Percentiles rank a stretch among this genome's conserved stretches.
These are phyloP conservation scores for Furcasterigmium sp. DNA, from an alignment of 2,329 filamentous ascomycete species.

Conservation along the genomic window DNA sequence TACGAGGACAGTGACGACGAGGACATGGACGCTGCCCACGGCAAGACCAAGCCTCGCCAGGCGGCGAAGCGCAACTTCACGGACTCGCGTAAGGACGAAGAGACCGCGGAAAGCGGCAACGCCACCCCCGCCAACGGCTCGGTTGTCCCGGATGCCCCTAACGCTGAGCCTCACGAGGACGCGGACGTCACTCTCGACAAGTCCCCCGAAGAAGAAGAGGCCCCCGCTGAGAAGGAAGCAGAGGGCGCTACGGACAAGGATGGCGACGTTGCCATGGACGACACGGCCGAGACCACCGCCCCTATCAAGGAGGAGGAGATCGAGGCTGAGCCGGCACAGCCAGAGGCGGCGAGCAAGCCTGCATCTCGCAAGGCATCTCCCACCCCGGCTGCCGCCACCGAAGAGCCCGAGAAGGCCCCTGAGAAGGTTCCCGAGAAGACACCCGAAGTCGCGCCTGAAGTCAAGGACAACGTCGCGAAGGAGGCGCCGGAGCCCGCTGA, in stretches of 20 bases:
- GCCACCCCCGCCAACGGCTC: slow-evolving; percentile 29
- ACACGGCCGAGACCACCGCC: too few relatives aligned
- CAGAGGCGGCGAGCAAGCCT: slow-evolving; percentile 18
- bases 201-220: slow-evolving; percentile 10
- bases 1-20: slow-evolving; percentile 88
- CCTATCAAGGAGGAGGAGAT: slow-evolving; percentile 36
- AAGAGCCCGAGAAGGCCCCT: slow-evolving; percentile 11
- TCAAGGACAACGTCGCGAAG: background rate
- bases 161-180: slow-evolving; percentile 15
- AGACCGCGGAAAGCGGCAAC: slow-evolving; percentile 29
- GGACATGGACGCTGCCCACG: slow-evolving; percentile 68
- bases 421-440: background rate
- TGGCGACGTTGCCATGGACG: slow-evolving; percentile 35
- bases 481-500: slow-evolving; percentile 10
- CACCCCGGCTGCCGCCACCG: slow-evolving; percentile 11
- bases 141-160: slow-evolving; percentile 22
- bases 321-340: slow-evolving; percentile 24
- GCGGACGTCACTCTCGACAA: slow-evolving; percentile 21
- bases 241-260: slow-evolving; percentile 18
- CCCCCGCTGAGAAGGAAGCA: slow-evolving; percentile 6
- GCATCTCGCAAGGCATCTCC: slow-evolving; percentile 4
- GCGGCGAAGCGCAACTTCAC: slow-evolving; percentile 45
- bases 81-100: slow-evolving; percentile 42
- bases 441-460: background rate
- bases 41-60: slow-evolving; percentile 50